Conservation (phyloP, 331 rosid species). For the Rhamnella rubrinervis region DNA sequence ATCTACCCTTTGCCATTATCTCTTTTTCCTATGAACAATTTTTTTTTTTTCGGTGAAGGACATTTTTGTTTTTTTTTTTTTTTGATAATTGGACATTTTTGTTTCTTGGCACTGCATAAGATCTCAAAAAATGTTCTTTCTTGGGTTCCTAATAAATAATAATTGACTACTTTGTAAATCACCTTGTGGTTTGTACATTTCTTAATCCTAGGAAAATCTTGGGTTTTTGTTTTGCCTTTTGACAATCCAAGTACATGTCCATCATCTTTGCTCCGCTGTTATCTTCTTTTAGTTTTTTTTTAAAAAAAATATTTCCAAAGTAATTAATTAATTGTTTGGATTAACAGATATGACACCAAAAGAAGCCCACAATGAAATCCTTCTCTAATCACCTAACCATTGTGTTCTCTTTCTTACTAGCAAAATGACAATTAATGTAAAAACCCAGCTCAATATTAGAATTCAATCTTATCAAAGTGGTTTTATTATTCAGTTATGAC, state of each 20-base stretch:
- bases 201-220: not conserved
- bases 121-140: conserved; percentile 16
- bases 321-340: too few species aligned
- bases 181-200: not conserved
- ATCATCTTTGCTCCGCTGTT: not conserved
- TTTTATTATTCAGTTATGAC: too few species aligned
- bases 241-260: not conserved
- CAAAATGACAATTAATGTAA: too few species aligned
- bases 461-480: not conserved
- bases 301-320: too few species aligned
- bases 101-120: conserved; percentile 4
- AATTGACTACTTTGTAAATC: not conserved
- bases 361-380: not conserved
- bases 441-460: too few species aligned
- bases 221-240: not conserved
- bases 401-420: not conserved
- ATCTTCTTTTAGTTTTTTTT: not conserved
- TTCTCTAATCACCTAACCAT: too few species aligned
- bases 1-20: too few species aligned
- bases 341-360: too few species aligned
- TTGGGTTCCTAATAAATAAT: conserved; percentile 7
- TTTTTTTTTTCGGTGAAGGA: too few species aligned
- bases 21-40: too few species aligned
- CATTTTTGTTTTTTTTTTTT: conserved; percentile 2
- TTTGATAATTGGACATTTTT: too few species aligned